Evolutionary conservation across 1,284 basidiomycete genomes (phyloP).

Genomic region (Ceratobasidium papillatum): DNA sequence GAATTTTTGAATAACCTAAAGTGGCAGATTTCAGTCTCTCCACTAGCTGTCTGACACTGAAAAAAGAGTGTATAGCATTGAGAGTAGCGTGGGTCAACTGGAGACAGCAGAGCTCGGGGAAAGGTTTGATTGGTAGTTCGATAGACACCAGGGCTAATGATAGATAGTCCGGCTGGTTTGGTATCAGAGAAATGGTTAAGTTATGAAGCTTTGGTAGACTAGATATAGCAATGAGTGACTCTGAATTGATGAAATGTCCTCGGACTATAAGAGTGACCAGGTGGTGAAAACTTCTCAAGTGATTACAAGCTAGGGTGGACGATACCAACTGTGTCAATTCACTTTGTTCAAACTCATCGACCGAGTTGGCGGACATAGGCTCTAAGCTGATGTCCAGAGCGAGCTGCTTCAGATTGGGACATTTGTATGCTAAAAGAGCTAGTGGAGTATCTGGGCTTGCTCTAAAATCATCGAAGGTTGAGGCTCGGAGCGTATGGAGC

Average conservation of each 20-base stretch:
- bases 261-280: neutral
- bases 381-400: neutral
- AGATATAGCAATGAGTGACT: neutral
- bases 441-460: neutral
- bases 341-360: neutral
- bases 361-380: neutral
- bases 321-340: neutral
- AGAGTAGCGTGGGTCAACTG: neutral
- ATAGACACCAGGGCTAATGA: neutral
- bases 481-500: neutral
- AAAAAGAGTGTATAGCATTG: neutral
- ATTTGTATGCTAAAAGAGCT: neutral
- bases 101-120: neutral
- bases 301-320: neutral
- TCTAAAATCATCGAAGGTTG: too few species aligned
- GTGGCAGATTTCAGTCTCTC: too few species aligned
- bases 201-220: neutral
- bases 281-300: neutral
- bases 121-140: neutral
- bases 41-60: too few species aligned
- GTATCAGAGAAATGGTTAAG: neutral
- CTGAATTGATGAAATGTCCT: neutral
- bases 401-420: neutral
- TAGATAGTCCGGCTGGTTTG: neutral
- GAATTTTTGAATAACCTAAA: too few species aligned